phyloP scores from a whole-genome alignment of 1,139 yeast species.

The Lodderomyces beijingensis region DNA sequence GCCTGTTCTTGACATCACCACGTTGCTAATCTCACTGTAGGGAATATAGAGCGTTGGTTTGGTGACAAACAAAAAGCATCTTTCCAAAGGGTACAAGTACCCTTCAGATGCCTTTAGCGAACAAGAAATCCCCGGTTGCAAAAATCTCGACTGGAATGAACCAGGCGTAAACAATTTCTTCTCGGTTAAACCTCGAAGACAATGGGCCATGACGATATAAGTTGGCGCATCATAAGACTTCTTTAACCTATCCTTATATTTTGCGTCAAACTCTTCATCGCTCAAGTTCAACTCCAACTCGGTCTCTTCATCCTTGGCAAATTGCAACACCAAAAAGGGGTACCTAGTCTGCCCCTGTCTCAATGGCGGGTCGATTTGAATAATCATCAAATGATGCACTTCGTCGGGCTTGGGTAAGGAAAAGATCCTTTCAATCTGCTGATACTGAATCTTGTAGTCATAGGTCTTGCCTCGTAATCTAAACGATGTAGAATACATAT shows the following conservation, averaged over 20 bases:
- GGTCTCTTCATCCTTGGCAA: slow-evolving; percentile 83
- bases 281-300: slow-evolving; percentile 85
- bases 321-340: slow-evolving; percentile 87
- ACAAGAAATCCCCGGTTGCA: slow-evolving; percentile 84
- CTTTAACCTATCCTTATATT: slow-evolving; percentile 74
- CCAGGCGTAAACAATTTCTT: slow-evolving; percentile 85
- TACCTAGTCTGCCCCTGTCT: slow-evolving; percentile 93
- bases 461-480: slow-evolving; percentile 96
- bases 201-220: slow-evolving; percentile 82
- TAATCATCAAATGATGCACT: slow-evolving; percentile 76
- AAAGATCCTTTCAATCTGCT: slow-evolving; percentile 85
- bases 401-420: slow-evolving; percentile 94
- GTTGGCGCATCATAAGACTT: slow-evolving; percentile 78
- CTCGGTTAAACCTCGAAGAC: slow-evolving; percentile 86
- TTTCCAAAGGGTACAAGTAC: slow-evolving; percentile 82
- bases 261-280: slow-evolving; percentile 73
- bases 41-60: slow-evolving; percentile 95
- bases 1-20: slow-evolving; percentile 88
- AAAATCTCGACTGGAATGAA: slow-evolving; percentile 65
- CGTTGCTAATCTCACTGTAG: slow-evolving; percentile 68
- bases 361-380: slow-evolving; percentile 92
- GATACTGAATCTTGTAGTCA: slow-evolving; percentile 91
- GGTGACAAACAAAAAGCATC: slow-evolving; percentile 84
- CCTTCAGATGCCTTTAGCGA: slow-evolving; percentile 96
- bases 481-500: slow-evolving; percentile 83